Evolutionary conservation across 2,329 filamentous ascomycete genomes (phyloP).

Genomic region (Diaporthe capsici): DNA sequence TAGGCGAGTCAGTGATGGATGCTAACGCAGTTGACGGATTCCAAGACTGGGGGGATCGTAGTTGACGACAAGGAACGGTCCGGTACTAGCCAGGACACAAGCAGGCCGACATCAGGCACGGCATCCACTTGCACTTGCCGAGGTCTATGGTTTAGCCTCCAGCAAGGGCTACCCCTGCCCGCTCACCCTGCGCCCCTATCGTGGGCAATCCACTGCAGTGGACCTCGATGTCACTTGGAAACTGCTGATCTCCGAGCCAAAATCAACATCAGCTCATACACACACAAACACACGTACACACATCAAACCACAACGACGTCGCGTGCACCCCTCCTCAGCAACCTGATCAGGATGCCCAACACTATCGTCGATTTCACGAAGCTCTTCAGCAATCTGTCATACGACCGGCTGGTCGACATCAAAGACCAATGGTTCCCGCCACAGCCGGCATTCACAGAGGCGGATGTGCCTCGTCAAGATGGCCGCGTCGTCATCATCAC

Average conservation of each 20-base stretch:
- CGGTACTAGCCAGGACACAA: neutral
- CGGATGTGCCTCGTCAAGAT: constrained; percentile 46
- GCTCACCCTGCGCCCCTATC: too few species aligned
- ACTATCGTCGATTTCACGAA: constrained; percentile 38
- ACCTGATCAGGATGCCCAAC: constrained; percentile 31
- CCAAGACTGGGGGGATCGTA: neutral
- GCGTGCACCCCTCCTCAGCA: neutral
- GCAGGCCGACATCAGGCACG: neutral
- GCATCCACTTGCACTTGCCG: neutral
- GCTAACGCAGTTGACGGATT: neutral
- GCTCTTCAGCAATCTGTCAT: constrained; percentile 35
- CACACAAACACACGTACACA: neutral
- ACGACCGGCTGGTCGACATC: constrained; percentile 32
- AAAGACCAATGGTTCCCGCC: constrained; percentile 45
- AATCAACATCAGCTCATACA: neutral
- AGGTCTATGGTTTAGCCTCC: too few species aligned
- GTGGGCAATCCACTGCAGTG: too few species aligned
- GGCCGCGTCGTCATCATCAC: constrained; percentile 63
- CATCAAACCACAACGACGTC: neutral
- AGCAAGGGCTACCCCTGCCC: neutral
- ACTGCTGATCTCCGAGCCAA: neutral
- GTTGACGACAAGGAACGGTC: neutral
- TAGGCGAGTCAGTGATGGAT: neutral
- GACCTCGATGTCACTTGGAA: neutral
- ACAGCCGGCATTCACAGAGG: constrained; percentile 47